Conservation (phyloP, 768 basidiomycete genomes). For the Phylloporus sp. region DNA sequence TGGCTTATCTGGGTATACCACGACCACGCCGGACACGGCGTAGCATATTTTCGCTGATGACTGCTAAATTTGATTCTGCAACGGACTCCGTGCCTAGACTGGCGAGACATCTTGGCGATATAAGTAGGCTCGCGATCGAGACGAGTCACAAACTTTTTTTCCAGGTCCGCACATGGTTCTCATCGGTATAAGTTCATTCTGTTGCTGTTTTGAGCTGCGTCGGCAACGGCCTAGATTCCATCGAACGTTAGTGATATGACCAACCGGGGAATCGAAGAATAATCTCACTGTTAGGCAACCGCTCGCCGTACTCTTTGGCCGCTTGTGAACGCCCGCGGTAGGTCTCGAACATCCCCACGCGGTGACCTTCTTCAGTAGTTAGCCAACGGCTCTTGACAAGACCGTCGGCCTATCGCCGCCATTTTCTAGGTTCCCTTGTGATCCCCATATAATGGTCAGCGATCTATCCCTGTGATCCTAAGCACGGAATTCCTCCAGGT, state of each 20-base stretch:
- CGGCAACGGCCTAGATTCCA: slow-evolving; percentile 8
- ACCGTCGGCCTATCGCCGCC: slow-evolving; percentile 27
- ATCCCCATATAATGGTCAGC: slow-evolving; percentile 10
- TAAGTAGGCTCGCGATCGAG: slow-evolving; percentile 6
- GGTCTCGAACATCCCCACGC: slow-evolving; percentile 17
- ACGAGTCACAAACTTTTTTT: slow-evolving; percentile 9
- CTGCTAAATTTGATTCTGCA: slow-evolving; percentile 5
- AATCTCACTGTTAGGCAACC: not conserved
- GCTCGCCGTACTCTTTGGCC: slow-evolving; percentile 7
- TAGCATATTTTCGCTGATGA: not conserved
- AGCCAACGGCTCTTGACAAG: slow-evolving; percentile 6
- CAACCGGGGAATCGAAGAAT: slow-evolving; percentile 5
- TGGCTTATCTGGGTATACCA: not conserved
- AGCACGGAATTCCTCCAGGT: slow-evolving; percentile 7
- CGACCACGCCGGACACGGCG: not conserved
- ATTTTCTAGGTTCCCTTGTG: slow-evolving; percentile 13
- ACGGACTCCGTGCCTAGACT: slow-evolving; percentile 11
- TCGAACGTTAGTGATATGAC: slow-evolving; percentile 5
- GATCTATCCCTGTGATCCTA: slow-evolving; percentile 11
- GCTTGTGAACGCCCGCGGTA: not conserved
- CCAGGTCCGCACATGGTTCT: slow-evolving; percentile 9
- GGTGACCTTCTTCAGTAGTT: slow-evolving; percentile 19
- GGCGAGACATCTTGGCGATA: not conserved
- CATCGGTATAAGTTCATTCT: not conserved
- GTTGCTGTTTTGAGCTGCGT: slow-evolving; percentile 13